Percentiles rank a stretch among this genome's conserved stretches.
These are phyloP conservation scores for Herpetospermum pedunculosum DNA, from an alignment of 306 rosid species.

Conservation along the genomic window DNA sequence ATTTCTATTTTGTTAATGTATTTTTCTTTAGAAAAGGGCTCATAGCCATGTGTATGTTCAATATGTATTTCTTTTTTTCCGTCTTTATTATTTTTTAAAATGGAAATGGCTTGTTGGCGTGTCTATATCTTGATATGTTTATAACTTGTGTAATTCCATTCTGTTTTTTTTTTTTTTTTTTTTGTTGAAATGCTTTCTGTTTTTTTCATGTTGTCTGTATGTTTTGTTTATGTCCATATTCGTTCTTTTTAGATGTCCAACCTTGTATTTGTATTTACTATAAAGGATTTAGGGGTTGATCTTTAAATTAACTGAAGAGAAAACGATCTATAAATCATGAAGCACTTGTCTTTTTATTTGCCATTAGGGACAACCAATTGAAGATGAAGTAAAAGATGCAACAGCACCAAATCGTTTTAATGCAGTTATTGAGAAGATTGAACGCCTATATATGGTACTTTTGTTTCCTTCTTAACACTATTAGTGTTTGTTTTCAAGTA, in stretches of 20 bases:
- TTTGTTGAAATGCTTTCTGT: no score
- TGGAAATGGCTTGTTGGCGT: neutral
- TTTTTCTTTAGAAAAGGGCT: neutral
- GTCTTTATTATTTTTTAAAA: neutral
- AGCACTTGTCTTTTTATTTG: neutral
- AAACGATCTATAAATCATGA: neutral
- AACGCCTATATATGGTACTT: slow-evolving; percentile 81
- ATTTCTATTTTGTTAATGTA: neutral
- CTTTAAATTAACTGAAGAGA: neutral
- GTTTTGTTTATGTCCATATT: neutral
- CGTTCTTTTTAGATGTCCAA: neutral
- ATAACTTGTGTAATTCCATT: neutral
- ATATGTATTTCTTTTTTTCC: neutral
- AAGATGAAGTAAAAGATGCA: slow-evolving; percentile 52
- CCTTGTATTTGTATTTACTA: neutral
- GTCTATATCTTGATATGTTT: neutral
- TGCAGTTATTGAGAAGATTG: slow-evolving; percentile 97
- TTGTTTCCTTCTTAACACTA: neutral
- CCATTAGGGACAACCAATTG: slow-evolving; percentile 51
- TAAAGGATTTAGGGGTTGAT: neutral
- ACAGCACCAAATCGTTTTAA: slow-evolving; percentile 78
- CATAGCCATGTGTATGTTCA: neutral
- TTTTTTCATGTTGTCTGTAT: neutral
- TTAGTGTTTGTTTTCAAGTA: slow-evolving; percentile 2
- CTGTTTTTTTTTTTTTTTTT: neutral